Conservation (phyloP, 345 rosid genomes). For the Cardamine occulta region DNA sequence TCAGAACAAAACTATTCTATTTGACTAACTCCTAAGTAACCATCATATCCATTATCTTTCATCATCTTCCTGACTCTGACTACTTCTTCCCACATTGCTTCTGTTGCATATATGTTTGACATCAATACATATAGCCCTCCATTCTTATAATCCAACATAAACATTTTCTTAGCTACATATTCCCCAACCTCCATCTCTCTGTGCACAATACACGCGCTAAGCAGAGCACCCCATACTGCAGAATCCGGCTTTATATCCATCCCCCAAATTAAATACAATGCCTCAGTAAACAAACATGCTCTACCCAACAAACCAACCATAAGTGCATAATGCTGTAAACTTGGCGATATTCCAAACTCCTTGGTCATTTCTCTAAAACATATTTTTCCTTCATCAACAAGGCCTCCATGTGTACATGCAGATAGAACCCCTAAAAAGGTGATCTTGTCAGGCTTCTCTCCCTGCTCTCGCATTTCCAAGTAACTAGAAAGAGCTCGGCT, state of each 20-base stretch:
- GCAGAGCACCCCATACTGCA: conserved; percentile 84
- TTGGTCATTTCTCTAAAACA: conserved; percentile 61
- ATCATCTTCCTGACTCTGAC: conserved; percentile 72
- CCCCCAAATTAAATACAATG: conserved; percentile 52
- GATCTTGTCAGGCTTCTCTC: conserved; percentile 67
- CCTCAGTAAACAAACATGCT: conserved; percentile 66
- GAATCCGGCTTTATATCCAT: conserved; percentile 69
- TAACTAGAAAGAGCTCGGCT: conserved; percentile 57
- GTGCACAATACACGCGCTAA: conserved; percentile 65
- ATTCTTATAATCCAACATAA: conserved; percentile 61
- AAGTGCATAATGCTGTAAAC: conserved; percentile 73
- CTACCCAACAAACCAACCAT: conserved; percentile 73
- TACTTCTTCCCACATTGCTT: conserved; percentile 77
- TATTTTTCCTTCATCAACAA: conserved; percentile 64
- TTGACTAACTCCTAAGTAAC: conserved; percentile 71
- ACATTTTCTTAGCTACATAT: conserved; percentile 71
- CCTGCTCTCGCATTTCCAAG: conserved; percentile 52
- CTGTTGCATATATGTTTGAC: conserved; percentile 85
- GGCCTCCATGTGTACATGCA: conserved; percentile 74
- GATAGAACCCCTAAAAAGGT: conserved; percentile 78
- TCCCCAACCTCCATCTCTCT: conserved; percentile 75
- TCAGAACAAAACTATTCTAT: background rate
- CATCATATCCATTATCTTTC: conserved; percentile 75
- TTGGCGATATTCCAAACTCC: conserved; percentile 58
- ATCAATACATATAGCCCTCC: conserved; percentile 83